These are phyloP conservation scores for Penicillium pancosmium DNA, from an alignment of 495 filamentous ascomycete species.

Conservation along the genomic window DNA sequence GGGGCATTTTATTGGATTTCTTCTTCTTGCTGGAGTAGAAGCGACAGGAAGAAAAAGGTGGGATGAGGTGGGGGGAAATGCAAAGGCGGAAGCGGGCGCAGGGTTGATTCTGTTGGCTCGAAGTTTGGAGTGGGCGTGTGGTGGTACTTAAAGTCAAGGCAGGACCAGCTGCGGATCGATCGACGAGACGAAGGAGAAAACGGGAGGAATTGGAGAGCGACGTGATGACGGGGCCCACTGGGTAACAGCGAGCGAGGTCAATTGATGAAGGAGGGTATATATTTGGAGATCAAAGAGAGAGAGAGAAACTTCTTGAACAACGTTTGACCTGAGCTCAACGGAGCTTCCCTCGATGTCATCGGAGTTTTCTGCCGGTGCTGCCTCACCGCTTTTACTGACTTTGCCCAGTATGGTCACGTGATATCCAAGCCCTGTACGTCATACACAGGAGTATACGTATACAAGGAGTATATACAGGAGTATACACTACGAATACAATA, in stretches of 20 bases:
- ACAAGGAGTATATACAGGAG: too few species aligned
- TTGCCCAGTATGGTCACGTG: conserved; percentile 19
- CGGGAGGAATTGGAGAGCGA: conserved; percentile 34
- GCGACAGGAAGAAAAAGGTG: conserved; percentile 36
- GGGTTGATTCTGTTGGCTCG: conserved; percentile 3
- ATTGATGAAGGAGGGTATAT: conserved; percentile 12
- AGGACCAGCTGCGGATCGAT: conserved; percentile 55
- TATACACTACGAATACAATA: too few species aligned
- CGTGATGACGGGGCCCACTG: conserved; percentile 45
- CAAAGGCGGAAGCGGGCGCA: conserved; percentile 35
- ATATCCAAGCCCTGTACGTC: conserved; percentile 29
- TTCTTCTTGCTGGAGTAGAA: conserved; percentile 50
- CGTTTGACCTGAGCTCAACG: background rate
- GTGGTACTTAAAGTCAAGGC: conserved; percentile 32
- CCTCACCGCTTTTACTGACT: conserved; percentile 15
- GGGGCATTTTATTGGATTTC: conserved; percentile 55
- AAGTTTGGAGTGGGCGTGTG: too few species aligned
- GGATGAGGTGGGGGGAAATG: conserved; percentile 31
- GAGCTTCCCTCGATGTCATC: conserved; percentile 18
- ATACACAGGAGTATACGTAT: background rate
- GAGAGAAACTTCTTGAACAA: conserved; percentile 3
- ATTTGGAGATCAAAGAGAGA: conserved; percentile 11
- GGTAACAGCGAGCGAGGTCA: conserved; percentile 27
- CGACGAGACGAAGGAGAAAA: conserved; percentile 38
- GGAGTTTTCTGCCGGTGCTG: conserved; percentile 31